Evolutionary conservation across 2,329 filamentous ascomycete species (phyloP), one percentile per base, ranked within the genome.

Genomic region (Lachnellula occidentalis): DNA sequence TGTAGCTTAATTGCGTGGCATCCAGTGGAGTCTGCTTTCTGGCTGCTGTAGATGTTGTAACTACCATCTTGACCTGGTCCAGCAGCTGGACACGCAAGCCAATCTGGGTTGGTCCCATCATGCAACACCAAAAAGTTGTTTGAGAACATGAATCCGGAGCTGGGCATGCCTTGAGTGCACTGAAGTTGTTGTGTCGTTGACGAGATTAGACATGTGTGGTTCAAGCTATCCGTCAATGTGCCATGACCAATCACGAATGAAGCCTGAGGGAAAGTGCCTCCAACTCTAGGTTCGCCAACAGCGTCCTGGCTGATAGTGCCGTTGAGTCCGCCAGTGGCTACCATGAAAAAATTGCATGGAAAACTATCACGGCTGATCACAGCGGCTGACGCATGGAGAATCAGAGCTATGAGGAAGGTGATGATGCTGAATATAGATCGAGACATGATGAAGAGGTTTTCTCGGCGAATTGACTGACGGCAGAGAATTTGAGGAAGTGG

Each of bases 1-100:
- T 55, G 55, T 22, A 68, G 50, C 11, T 61, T 58, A 22, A 68
- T 56, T 2, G 41, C 41, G 31, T 61, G 50, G 42, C 66, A 68
- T 17, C 60, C 65, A n/a, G 61, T 61, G 2, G 52, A 58, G 21
- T 64, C 48, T 17, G 36, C 22, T 51, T 61, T 61, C 1, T 50
- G 48, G 21, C 64, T 55, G 22, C 58, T 57, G 53, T 58, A 67
- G 43, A 68, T 64, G 17, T 59, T 57, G 34, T 56, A 64, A 37
- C 62, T 62, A 27, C 62, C 64, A 57, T 67, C 64, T n/a, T 58
- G 34, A 8, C 54, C 61, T 6, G 64, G 61, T 21, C 63, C 64
- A 14, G 47, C n/a, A 1, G 58, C 58, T 11, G 61, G 61, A 45
- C 66, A 68, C 15, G 66, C 66, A 31, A 61, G 45, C 57, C 58